Evolutionary conservation across 2,329 filamentous ascomycete genomes (phyloP).

Genomic region (Arthrobotrys sphaeroides): DNA sequence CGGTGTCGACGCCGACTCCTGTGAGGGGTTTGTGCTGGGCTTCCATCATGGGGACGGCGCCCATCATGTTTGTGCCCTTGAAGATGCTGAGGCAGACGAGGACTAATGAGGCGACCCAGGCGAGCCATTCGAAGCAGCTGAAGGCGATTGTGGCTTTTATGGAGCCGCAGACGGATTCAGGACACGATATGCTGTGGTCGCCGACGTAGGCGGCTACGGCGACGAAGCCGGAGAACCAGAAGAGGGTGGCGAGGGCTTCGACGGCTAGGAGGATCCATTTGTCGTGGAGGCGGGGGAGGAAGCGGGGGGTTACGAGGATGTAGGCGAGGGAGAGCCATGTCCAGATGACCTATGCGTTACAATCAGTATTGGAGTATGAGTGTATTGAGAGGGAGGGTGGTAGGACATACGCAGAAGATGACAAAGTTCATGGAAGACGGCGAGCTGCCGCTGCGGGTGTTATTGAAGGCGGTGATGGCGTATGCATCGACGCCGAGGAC

Average conservation of each 20-base stretch:
- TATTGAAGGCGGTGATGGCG: slow-evolving; percentile 43
- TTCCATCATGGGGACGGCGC: slow-evolving; percentile 38
- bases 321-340: slow-evolving; percentile 48
- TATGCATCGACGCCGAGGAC: slow-evolving; percentile 49
- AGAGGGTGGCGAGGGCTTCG: slow-evolving; percentile 48
- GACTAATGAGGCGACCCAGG: slow-evolving; percentile 38
- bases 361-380: background rate
- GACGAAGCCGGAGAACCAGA: slow-evolving; percentile 52
- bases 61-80: slow-evolving; percentile 39
- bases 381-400: background rate
- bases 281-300: slow-evolving; percentile 51
- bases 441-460: slow-evolving; percentile 29
- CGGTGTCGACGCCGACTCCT: slow-evolving; percentile 17
- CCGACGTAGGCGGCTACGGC: slow-evolving; percentile 48
- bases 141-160: slow-evolving; percentile 46
- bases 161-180: slow-evolving; percentile 43
- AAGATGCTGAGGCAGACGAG: slow-evolving; percentile 48
- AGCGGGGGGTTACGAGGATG: slow-evolving; percentile 45
- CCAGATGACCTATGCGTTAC: slow-evolving; percentile 29
- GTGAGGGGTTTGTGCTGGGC: slow-evolving; percentile 28
- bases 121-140: slow-evolving; percentile 49
- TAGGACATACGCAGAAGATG: slow-evolving; percentile 47
- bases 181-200: slow-evolving; percentile 40
- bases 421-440: slow-evolving; percentile 51
- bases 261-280: slow-evolving; percentile 49